Conservation (phyloP, 1,284 basidiomycete genomes). For the Taiwanofungus camphoratus region DNA sequence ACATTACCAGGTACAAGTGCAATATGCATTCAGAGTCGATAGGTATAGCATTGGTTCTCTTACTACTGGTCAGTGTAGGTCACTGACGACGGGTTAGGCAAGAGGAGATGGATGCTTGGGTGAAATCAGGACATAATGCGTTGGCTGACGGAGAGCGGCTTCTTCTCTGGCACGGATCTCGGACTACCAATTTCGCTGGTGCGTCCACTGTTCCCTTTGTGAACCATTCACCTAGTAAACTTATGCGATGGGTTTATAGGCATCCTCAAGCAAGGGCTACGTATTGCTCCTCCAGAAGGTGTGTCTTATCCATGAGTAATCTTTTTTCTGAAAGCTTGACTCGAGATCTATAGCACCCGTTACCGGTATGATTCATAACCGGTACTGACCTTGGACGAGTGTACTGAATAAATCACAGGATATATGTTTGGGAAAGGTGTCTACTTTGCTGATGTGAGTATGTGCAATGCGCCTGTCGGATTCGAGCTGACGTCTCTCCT, state of each 20-base stretch:
- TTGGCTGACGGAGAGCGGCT: constrained; percentile 46
- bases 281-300: constrained; percentile 67
- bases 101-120: constrained; percentile 47
- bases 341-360: constrained; percentile 38
- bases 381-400: neutral
- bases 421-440: constrained; percentile 72
- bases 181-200: constrained; percentile 62
- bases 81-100: constrained; percentile 26
- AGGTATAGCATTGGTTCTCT: constrained; percentile 29
- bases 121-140: constrained; percentile 39
- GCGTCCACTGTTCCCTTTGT: neutral
- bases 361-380: constrained; percentile 29
- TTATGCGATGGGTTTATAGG: constrained; percentile 23
- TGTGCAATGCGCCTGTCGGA: neutral
- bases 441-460: constrained; percentile 58
- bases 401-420: constrained; percentile 18
- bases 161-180: constrained; percentile 62
- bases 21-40: constrained; percentile 52
- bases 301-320: constrained; percentile 6
- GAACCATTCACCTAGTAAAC: neutral
- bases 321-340: neutral
- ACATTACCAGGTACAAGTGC: constrained; percentile 37
- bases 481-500: constrained; percentile 6
- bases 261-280: constrained; percentile 60
- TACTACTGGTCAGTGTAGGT: neutral